Base-by-base conservation (phyloP, 768 basidiomycete genomes). In the Termitomyces sp. region DNA sequence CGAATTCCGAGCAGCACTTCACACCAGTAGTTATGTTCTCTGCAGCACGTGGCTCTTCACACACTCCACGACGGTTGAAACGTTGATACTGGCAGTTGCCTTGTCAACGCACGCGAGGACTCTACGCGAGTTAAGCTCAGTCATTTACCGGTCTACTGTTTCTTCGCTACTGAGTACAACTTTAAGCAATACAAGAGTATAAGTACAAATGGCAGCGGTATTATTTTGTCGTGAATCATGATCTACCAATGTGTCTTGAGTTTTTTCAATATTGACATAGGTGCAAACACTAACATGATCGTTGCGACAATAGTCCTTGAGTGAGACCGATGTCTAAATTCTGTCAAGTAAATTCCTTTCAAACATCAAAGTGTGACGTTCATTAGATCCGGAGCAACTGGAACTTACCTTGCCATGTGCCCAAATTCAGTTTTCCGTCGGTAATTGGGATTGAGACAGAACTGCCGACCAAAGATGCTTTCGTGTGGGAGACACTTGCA, bases 331-430 rank as follows among this genome's bases (percentile, higher is more conserved):
- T 87, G 83, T 60, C 93, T 78, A 71, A 95, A 94, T 71, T 96
- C 94, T 2, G 88, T 87, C 47, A 95, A 79, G 69, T 95, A 95
- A 56, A 95, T 93, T 0, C 94, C 91, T 83, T 36, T 13, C 57
- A 53, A 37, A 20, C 18, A 51, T 50, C 11, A 34, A 37, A 39
- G 13, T 33, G 34, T 47, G 22, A 12, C 36, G 8, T 50, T 53
- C 24, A 39, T 31, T 54, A 9, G 33, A 30, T 46, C 36, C 47
- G 20, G 44, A 7, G 57, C 20, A 36, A 31, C 31, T 34, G 2
- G n/a, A 24, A 66, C 71, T 51, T 37, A 83, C 92, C 94, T 81
- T 97, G 95, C 95, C 95, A 97, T 24, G 91, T 95, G 12, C 95
- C 95, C 52, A 97, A 75, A 61, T 88, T 91, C 63, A 96, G 74